A percentile compares a stretch with the other conserved stretches of the same genome.
phyloP scores from a whole-genome alignment of 2,329 filamentous ascomycete species.

The Hypoxylon sp. region DNA sequence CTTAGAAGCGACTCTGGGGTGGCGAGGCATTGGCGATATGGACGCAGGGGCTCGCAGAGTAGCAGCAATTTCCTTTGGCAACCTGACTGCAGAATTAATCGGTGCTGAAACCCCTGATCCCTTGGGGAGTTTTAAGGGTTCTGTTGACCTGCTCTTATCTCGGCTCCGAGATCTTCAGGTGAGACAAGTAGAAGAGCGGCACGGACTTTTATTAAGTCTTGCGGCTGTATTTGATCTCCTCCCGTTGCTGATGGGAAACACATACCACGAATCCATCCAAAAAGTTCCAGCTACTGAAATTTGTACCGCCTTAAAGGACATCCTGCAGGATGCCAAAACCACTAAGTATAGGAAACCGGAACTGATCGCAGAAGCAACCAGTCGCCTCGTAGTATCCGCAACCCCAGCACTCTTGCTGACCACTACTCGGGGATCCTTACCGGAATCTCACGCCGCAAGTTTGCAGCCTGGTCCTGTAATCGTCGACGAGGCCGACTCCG shows the following conservation, averaged over 20 bases:
- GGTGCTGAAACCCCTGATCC: conserved; percentile 44
- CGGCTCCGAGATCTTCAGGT: conserved; percentile 64
- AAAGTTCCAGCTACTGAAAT: conserved; percentile 45
- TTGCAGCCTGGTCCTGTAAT: conserved; percentile 52
- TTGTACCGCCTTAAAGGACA: conserved; percentile 52
- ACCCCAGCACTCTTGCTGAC: conserved; percentile 64
- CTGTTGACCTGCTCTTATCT: conserved; percentile 61
- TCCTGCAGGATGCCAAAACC: conserved; percentile 60
- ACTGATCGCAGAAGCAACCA: conserved; percentile 73
- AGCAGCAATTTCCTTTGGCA: conserved; percentile 79
- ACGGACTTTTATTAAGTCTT: conserved; percentile 76
- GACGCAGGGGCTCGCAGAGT: conserved; percentile 81
- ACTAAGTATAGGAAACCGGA: conserved; percentile 72
- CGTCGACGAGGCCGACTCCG: conserved; percentile 37
- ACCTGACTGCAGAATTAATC: conserved; percentile 63
- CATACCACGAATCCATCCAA: conserved; percentile 12
- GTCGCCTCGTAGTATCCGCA: conserved; percentile 69
- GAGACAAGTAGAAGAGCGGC: conserved; percentile 77
- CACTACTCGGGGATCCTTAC: conserved; percentile 41
- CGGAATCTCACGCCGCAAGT: conserved; percentile 18
- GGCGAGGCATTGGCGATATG: conserved; percentile 88
- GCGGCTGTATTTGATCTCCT: conserved; percentile 69
- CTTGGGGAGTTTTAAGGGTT: conserved; percentile 52
- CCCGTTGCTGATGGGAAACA: conserved; percentile 53
- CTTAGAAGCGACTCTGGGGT: conserved; percentile 79